phyloP scores from a whole-genome alignment of 1,284 basidiomycete species.

The Ustilago nuda region DNA sequence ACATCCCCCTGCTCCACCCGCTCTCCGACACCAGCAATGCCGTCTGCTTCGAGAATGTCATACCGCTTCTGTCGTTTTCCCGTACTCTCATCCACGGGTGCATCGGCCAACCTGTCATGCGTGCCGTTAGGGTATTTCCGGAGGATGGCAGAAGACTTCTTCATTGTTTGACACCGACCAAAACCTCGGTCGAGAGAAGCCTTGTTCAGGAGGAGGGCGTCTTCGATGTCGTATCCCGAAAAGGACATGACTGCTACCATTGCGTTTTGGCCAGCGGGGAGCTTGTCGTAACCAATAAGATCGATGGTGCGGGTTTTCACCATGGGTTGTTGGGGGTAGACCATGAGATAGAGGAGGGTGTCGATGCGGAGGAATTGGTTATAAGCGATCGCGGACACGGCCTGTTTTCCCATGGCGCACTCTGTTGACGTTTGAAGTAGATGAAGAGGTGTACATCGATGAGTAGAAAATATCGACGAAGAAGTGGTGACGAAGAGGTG shows the following conservation, averaged over 20 bases:
- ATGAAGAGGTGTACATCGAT: too few relatives aligned
- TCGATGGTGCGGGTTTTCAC: constrained; percentile 94
- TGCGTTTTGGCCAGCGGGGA: constrained; percentile 98
- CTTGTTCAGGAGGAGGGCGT: constrained; percentile 95
- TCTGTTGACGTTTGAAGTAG: constrained; percentile 67
- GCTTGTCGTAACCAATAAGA: constrained; percentile 92
- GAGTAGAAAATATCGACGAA: too few relatives aligned
- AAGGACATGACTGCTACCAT: constrained; percentile 99
- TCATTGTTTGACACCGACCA: constrained; percentile 94
- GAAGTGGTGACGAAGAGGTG: too few relatives aligned
- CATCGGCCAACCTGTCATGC: constrained; percentile 94
- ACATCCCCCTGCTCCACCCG: constrained; percentile 92
- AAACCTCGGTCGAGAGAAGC: constrained; percentile 88
- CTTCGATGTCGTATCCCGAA: constrained; percentile 99
- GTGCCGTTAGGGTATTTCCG: constrained; percentile 97
- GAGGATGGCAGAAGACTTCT: constrained; percentile 93
- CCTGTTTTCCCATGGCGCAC: constrained; percentile 99
- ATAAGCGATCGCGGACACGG: constrained; percentile 98
- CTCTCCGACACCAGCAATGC: constrained; percentile 93
- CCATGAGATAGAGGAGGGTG: constrained; percentile 95
- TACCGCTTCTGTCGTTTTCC: constrained; percentile 83
- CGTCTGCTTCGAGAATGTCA: constrained; percentile 90
- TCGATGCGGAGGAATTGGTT: constrained; percentile 99
- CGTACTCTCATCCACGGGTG: constrained; percentile 79
- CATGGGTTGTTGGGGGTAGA: constrained; percentile 99